Evolutionary conservation across 75 land plant species (phyloP).

Genomic region (Pinus albicaulis): DNA sequence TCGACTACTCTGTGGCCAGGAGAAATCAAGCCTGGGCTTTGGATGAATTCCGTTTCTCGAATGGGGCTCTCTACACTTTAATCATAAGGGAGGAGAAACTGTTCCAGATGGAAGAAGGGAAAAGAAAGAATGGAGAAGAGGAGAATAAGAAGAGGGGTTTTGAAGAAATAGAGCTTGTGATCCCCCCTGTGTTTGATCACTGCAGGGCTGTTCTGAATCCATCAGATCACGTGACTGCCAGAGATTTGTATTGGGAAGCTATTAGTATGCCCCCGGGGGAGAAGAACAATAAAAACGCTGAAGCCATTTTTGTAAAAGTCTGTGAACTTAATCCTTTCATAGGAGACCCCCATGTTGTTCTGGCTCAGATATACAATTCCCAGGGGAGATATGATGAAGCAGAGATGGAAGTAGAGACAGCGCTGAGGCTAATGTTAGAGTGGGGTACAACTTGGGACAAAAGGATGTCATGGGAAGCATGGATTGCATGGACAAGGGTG

Average conservation of each 20-base stretch:
- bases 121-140: background rate
- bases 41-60: constrained; percentile 72
- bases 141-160: constrained; percentile 6
- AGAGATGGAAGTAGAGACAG: constrained; percentile 48
- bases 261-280: constrained; percentile 15
- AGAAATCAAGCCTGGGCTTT: constrained; percentile 78
- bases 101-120: constrained; percentile 16
- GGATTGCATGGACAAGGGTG: constrained; percentile 86
- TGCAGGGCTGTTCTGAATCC: constrained; percentile 60
- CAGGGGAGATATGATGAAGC: constrained; percentile 68
- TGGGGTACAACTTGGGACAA: constrained; percentile 96
- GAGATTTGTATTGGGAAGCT: constrained; percentile 86
- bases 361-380: constrained; percentile 54
- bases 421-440: constrained; percentile 60
- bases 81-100: constrained; percentile 61
- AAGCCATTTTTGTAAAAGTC: constrained; percentile 38
- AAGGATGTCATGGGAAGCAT: constrained; percentile 87
- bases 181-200: constrained; percentile 70
- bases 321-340: constrained; percentile 63
- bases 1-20: constrained; percentile 78
- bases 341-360: constrained; percentile 69
- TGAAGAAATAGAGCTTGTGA: constrained; percentile 49
- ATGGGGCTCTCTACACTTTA: constrained; percentile 68
- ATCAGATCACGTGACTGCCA: constrained; percentile 52
- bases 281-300: constrained; percentile 22